A percentile compares a stretch with the other conserved stretches of the same genome.
Conservation (phyloP, 1,284 basidiomycete genomes). For the Melampsora abietis-canadensis region DNA sequence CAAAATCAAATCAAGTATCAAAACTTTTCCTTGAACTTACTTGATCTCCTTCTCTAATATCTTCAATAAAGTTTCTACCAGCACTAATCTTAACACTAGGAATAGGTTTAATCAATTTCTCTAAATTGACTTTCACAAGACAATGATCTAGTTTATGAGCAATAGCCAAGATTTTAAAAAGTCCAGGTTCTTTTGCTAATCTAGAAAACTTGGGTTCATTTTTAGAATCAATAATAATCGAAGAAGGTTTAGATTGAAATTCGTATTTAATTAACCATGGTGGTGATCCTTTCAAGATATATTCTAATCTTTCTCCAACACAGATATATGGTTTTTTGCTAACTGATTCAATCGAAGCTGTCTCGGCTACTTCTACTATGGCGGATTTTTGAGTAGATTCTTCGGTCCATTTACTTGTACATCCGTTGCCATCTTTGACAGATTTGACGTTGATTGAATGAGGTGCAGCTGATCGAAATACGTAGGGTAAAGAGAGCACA, state of each 20-base stretch:
- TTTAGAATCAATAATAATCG: conserved; percentile 66
- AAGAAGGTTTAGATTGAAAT: conserved; percentile 69
- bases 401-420: conserved; percentile 57
- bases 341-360: conserved; percentile 82
- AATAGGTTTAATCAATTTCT: conserved; percentile 73
- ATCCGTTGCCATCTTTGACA: conserved; percentile 72
- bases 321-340: conserved; percentile 77
- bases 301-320: conserved; percentile 83
- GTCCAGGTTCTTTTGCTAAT: conserved; percentile 72
- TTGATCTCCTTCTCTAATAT: conserved; percentile 72
- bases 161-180: conserved; percentile 76
- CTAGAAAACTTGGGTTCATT: conserved; percentile 73
- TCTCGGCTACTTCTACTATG: conserved; percentile 75
- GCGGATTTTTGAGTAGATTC: neutral
- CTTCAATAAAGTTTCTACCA: conserved; percentile 73
- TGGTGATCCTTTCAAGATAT: conserved; percentile 88
- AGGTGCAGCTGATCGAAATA: conserved; percentile 71
- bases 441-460: conserved; percentile 74
- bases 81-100: conserved; percentile 82
- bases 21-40: conserved; percentile 18
- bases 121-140: conserved; percentile 69
- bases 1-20: neutral
- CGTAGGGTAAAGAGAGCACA: conserved; percentile 63
- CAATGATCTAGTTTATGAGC: conserved; percentile 61
- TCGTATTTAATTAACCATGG: conserved; percentile 92